These are phyloP conservation scores for Aspergillus sp. DNA, from an alignment of 2,329 filamentous ascomycete species.

Conservation along the genomic window DNA sequence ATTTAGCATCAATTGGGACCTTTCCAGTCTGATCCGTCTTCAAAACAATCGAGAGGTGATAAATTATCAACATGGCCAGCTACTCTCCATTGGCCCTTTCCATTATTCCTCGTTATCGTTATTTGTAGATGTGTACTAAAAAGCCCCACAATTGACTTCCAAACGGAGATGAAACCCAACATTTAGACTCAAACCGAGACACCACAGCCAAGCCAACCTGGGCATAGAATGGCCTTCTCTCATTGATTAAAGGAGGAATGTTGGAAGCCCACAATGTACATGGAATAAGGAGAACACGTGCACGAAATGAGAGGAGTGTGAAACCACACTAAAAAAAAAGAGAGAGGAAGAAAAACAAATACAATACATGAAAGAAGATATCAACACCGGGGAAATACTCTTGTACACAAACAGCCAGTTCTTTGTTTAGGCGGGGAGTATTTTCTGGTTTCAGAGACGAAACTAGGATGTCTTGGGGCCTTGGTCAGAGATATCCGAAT, in stretches of 20 bases:
- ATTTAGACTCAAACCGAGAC: slow-evolving; percentile 25
- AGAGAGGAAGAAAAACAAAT: neutral
- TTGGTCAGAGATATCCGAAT: slow-evolving; percentile 15
- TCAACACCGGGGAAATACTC: neutral
- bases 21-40: neutral
- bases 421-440: neutral
- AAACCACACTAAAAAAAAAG: neutral
- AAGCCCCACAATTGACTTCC: slow-evolving; percentile 18
- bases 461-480: slow-evolving; percentile 22
- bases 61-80: neutral
- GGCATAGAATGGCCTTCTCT: slow-evolving; percentile 21
- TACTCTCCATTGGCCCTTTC: neutral
- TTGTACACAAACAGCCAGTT: slow-evolving; percentile 8
- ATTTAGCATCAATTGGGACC: neutral
- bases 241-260: slow-evolving; percentile 17
- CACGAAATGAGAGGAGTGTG: neutral
- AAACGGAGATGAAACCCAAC: slow-evolving; percentile 25
- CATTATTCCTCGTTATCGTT: neutral
- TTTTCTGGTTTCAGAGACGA: neutral
- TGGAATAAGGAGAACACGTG: slow-evolving; percentile 11
- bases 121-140: slow-evolving; percentile 3
- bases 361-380: slow-evolving; percentile 3
- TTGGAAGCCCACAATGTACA: slow-evolving; percentile 16
- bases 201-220: slow-evolving; percentile 27
- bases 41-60: neutral